Evolutionary conservation across 1,139 yeast species (phyloP), one percentile per base, ranked within the genome.

Genomic region (Pichia sp.): DNA sequence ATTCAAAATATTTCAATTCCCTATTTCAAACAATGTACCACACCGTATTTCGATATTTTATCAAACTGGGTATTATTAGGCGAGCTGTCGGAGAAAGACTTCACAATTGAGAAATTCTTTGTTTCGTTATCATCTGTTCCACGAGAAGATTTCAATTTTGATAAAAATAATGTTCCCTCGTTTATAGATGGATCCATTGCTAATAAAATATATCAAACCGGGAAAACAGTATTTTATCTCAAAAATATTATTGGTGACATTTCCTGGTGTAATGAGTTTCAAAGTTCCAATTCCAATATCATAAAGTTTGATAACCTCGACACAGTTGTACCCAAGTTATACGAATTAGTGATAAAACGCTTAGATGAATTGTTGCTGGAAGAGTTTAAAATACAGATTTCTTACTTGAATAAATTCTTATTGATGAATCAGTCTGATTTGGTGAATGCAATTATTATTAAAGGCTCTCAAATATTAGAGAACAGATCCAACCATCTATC

Each of bases 391-490:
- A n/a, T 37, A 9, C 50, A 51, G 31, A 40, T 51, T 29, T 29
- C 40, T 1, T 29, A 44, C 39, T 67, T 85, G 49, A 84, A 84
- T 51, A 76, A 75, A 52, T 79, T 84, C 49, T 67, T 88, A 52
- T 64, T 92, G 40, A 78, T 86, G 69, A 79, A 81, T 10, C 78
- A 76, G 45, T 87, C 88, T 28, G 96, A 90, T 57, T 85, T 92
- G 54, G 79, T 85, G 9, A 81, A 85, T 44, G 58, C 77, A 1
- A 62, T 92, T 8, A 73, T 87, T 33, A 61, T 66, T 27, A 76
- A 77, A 41, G 86, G 92, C 0, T 62, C 68, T 4, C 66, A 68
- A 0, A 55, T 79, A 5, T 69, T 90, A 44, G 73, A 70, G 48
- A 77, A 77, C 51, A 81, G 92, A 0, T 80, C 95, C 0, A 67